These are phyloP conservation scores for Pythium apleroticum DNA, from an alignment of 352 stramenopile genomes.

Conservation along the genomic window DNA sequence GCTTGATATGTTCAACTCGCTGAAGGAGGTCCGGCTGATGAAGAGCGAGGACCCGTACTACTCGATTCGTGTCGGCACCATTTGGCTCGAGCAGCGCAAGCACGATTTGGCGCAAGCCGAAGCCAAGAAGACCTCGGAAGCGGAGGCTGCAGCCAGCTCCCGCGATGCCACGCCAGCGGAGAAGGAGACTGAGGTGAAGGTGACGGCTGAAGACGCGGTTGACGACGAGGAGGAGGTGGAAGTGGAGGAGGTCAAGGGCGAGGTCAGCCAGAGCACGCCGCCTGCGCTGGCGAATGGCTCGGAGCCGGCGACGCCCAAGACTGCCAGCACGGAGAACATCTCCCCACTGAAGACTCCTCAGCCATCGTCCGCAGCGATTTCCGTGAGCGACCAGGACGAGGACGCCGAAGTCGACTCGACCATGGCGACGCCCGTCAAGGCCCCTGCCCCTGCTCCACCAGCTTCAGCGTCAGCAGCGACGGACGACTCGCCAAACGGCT, in stretches of 20 bases:
- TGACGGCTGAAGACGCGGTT: background rate
- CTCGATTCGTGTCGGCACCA: background rate
- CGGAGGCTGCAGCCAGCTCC: background rate
- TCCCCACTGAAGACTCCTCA: background rate
- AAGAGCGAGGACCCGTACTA: constrained; percentile 30
- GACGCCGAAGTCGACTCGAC: background rate
- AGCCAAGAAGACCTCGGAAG: background rate
- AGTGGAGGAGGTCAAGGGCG: background rate
- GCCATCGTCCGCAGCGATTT: background rate
- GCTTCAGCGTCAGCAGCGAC: background rate
- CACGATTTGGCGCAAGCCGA: background rate
- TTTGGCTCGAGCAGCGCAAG: constrained; percentile 14
- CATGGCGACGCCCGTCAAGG: constrained; percentile 2
- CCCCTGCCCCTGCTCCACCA: background rate
- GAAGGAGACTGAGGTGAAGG: background rate
- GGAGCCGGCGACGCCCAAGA: background rate
- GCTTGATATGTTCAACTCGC: constrained; percentile 6
- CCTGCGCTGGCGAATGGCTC: background rate
- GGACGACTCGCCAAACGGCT: background rate
- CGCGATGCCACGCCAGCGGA: background rate
- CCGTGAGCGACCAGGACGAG: background rate
- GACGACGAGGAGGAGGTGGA: background rate
- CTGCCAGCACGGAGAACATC: background rate
- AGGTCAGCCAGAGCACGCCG: background rate
- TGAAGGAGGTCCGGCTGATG: constrained; percentile 23